Evolutionary conservation across 257 asterid species (phyloP), one percentile per base, ranked within the genome.

Genomic region (Handroanthus guayacan): DNA sequence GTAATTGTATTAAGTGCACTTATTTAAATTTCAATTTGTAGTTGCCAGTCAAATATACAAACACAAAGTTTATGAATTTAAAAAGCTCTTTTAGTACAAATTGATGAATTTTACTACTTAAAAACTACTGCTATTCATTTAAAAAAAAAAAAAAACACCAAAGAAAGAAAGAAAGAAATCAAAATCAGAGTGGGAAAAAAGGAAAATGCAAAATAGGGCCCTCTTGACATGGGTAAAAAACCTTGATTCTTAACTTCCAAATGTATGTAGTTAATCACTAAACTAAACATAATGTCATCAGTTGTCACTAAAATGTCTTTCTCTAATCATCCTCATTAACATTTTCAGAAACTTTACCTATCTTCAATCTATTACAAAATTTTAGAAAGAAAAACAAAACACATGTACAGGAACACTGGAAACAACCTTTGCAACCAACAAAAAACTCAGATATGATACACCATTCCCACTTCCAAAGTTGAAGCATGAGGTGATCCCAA

Each of bases 381-480:
- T 41, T 5, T 8, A 41, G 8, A 41, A 41, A 41, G 44, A 41
- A 36, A 62, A 39, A 45, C 3, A 2, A 18, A 47, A 57, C 6
- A 62, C 39, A 71, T 72, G 69, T 72, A 72, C 82, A 78, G 16
- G n/a, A 20, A 31, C 4, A 41, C 47, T 31, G 50, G 34, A 69
- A 13, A 57, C 67, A 37, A 8, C 25, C 20, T 10, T 13, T 9
- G 12, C 38, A 50, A 25, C n/a, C 41, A 56, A 9, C 41, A 8
- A 65, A 54, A 75, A 20, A 2, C 13, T 90, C 92, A 94, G 72
- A 94, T 78, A 83, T 87, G 83, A 77, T 91, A 92, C n/a, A 90
- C 95, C 98, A 92, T 90, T 71, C 98, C 98, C 72, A 94, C 97
- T 78, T 94, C 97, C 62, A 94, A 82, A 0, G 97, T 94, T 20